Evolutionary conservation across 768 basidiomycete species (phyloP), one percentile per base, ranked within the genome.

Genomic region (Amanita pseudoporphyria): DNA sequence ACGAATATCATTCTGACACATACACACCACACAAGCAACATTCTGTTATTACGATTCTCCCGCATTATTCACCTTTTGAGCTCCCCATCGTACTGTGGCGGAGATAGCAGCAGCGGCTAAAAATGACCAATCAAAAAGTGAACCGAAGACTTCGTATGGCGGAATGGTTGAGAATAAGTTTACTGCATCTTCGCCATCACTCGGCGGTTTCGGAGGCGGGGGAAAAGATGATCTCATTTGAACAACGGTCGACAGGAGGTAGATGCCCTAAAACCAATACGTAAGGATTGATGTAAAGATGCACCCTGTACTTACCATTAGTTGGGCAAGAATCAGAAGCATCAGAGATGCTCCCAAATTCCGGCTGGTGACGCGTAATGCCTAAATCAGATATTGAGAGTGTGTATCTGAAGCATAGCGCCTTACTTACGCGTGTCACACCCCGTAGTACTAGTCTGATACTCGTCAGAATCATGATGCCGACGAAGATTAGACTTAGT

Each of bases 191-290:
- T 53, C 26, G 14, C 51, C 53, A 13, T 57, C 56, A 14, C 52
- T 45, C 33, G 33, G 40, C 47, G 47, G 33, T 13, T 50, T 50
- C 3, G 73, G 62, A 1, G 80, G 77, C 0, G 81, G 80, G 2
- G 89, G 89, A 62, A 92, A 89, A 9, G 83, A 82, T 22, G 82
- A 80, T 35, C 88, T 82, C 40, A 92, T 71, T 62, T 92, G 89
- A 10, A 91, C 81, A 42, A 91, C 67, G 0, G 87, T 91, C 3
- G 87, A 82, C 24, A 92, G 76, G 31, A 91, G 76, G 60, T 92
- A 92, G 37, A 87, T 84, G 9, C 83, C 85, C 88, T 91, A 55
- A 22, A n/a, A 48, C 40, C 22, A 31, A 14, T 9, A 26, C 28
- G 32, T 42, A 33, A 36, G 30, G 54, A 39, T 31, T 45, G 33